A percentile compares a stretch with the other conserved stretches of the same genome.
Evolutionary conservation across 129 eudicot species (phyloP).

Genomic region (Oenanthe sinensis): DNA sequence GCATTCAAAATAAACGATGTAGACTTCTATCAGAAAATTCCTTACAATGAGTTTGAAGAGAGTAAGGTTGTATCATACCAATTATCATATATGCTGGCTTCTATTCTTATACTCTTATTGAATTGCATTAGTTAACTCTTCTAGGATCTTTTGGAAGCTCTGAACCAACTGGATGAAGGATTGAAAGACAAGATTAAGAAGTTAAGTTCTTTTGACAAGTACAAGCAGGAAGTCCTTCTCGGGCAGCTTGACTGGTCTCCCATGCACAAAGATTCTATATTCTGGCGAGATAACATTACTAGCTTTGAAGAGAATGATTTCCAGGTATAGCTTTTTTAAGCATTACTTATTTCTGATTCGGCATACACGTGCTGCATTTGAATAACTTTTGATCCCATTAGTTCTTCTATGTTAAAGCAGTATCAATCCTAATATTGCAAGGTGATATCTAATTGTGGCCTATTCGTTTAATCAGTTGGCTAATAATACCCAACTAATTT

Average conservation of each 20-base stretch:
- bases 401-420: not conserved
- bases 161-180: slow-evolving; percentile 89
- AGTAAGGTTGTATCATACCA: not conserved
- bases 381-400: not conserved
- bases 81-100: not conserved
- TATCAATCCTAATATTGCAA: not conserved
- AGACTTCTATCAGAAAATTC: not conserved
- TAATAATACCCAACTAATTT: not conserved
- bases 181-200: slow-evolving; percentile 70
- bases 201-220: slow-evolving; percentile 76
- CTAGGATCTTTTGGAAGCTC: slow-evolving; percentile 90
- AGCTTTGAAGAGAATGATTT: slow-evolving; percentile 87
- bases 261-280: slow-evolving; percentile 76
- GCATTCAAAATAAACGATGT: not conserved
- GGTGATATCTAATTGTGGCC: not conserved
- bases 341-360: not conserved
- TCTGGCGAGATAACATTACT: slow-evolving; percentile 81
- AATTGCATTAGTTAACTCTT: not conserved
- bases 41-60: not conserved
- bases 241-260: slow-evolving; percentile 74
- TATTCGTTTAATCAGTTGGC: not conserved
- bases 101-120: not conserved
- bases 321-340: slow-evolving; percentile 42
- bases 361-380: not conserved
- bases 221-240: slow-evolving; percentile 55